Conservation (phyloP, 108 stramenopile species). For the Cyclotella distinguenda region DNA sequence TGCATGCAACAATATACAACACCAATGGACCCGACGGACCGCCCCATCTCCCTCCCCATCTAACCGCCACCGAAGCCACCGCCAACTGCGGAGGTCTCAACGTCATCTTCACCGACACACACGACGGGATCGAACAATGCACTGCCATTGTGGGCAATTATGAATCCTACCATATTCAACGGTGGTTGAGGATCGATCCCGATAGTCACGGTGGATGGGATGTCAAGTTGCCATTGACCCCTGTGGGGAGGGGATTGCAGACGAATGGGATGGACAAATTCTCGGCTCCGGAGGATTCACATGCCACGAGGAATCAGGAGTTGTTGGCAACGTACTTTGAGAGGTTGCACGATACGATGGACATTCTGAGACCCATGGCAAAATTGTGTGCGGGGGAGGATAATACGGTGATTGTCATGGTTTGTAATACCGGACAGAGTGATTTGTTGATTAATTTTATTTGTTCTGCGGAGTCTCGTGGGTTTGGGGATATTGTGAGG, state of each 20-base stretch:
- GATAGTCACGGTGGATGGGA: slow-evolving; percentile 14
- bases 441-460: slow-evolving; percentile 53
- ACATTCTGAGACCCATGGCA: slow-evolving; percentile 55
- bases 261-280: slow-evolving; percentile 59
- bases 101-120: slow-evolving; percentile 60
- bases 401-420: slow-evolving; percentile 56
- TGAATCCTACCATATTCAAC: slow-evolving; percentile 78
- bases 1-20: slow-evolving; percentile 3
- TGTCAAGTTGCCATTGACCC: slow-evolving; percentile 31
- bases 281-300: slow-evolving; percentile 36
- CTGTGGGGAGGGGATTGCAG: slow-evolving; percentile 57
- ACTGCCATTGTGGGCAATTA: slow-evolving; percentile 74
- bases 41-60: slow-evolving; percentile 2
- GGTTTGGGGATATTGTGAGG: slow-evolving; percentile 41
- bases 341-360: slow-evolving; percentile 46
- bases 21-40: neutral
- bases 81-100: slow-evolving; percentile 71
- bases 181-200: slow-evolving; percentile 54
- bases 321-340: slow-evolving; percentile 56
- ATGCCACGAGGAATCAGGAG: slow-evolving; percentile 47
- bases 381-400: slow-evolving; percentile 48
- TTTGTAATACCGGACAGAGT: slow-evolving; percentile 49
- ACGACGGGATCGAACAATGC: slow-evolving; percentile 47
- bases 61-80: slow-evolving; percentile 54
- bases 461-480: slow-evolving; percentile 46